phyloP scores from a whole-genome alignment of 495 filamentous ascomycete species.

The Penicillium desertorum region DNA sequence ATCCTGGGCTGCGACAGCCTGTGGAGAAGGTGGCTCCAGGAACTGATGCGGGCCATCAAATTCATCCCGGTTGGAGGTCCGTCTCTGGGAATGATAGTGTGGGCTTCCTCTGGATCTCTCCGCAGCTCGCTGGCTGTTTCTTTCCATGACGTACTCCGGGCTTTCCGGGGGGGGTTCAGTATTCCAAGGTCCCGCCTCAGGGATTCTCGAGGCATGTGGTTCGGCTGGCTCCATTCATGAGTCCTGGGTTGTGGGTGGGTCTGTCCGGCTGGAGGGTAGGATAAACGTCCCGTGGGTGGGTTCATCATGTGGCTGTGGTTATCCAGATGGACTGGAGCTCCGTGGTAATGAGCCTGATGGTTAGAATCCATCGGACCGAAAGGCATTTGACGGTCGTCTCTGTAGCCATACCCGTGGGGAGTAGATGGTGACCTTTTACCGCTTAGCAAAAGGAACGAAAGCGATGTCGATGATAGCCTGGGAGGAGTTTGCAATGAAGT shows the following conservation, averaged over 20 bases:
- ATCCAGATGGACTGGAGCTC: constrained; percentile 29
- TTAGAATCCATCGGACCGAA: constrained; percentile 35
- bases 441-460: constrained; percentile 29
- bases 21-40: constrained; percentile 63
- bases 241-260: constrained; percentile 34
- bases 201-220: constrained; percentile 35
- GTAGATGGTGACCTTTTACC: constrained; percentile 35
- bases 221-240: constrained; percentile 40
- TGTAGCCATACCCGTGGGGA: constrained; percentile 32
- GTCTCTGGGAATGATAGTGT: constrained; percentile 63
- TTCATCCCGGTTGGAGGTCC: constrained; percentile 80
- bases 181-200: constrained; percentile 36
- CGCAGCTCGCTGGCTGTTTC: constrained; percentile 37
- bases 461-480: constrained; percentile 12
- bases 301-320: constrained; percentile 27
- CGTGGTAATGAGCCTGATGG: constrained; percentile 34
- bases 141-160: constrained; percentile 44
- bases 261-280: constrained; percentile 38
- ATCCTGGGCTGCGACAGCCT: constrained; percentile 69
- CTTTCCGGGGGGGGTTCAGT: constrained; percentile 34
- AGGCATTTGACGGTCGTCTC: constrained; percentile 30
- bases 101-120: constrained; percentile 49
- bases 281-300: constrained; percentile 34
- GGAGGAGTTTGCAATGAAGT: constrained; percentile 11
- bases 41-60: constrained; percentile 85